Percentiles rank a stretch among this genome's conserved stretches.
phyloP scores from a whole-genome alignment of 176 grass and related monocot species.

The Hordeum marinum region DNA sequence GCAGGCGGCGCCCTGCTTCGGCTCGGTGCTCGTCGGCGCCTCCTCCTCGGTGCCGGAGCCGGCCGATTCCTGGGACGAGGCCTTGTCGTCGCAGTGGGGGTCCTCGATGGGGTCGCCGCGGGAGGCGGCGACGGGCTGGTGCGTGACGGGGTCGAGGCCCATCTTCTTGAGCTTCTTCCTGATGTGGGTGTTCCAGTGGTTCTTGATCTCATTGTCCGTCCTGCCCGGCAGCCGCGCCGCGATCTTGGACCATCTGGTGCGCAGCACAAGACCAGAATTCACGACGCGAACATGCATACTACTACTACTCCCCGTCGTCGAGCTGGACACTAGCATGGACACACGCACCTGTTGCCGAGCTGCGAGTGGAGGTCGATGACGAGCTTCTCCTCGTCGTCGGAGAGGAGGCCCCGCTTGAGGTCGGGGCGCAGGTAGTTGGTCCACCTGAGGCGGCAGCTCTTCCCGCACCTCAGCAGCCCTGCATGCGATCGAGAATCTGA shows the following conservation, averaged over 20 bases:
- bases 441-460: slow-evolving; percentile 97
- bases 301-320: too few species aligned
- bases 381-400: slow-evolving; percentile 57
- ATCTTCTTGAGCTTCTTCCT: slow-evolving; percentile 95
- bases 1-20: slow-evolving; percentile 4
- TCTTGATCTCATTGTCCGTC: slow-evolving; percentile 99
- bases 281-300: not conserved
- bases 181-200: slow-evolving; percentile 98
- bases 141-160: slow-evolving; percentile 80
- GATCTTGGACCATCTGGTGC: slow-evolving; percentile 86
- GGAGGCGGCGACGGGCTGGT: slow-evolving; percentile 17
- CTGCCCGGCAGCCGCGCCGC: slow-evolving; percentile 77
- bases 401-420: slow-evolving; percentile 77
- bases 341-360: slow-evolving; percentile 74
- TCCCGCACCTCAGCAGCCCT: slow-evolving; percentile 80
- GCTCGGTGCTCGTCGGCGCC: not conserved
- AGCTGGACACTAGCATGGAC: too few species aligned
- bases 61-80: not conserved
- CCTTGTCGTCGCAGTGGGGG: not conserved
- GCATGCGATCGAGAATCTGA: too few species aligned
- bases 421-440: slow-evolving; percentile 94
- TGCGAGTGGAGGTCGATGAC: slow-evolving; percentile 83
- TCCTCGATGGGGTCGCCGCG: not conserved
- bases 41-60: not conserved
- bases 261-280: not conserved